Conservation (phyloP, 176 grass and related monocot species). For the Oryza nivara region DNA sequence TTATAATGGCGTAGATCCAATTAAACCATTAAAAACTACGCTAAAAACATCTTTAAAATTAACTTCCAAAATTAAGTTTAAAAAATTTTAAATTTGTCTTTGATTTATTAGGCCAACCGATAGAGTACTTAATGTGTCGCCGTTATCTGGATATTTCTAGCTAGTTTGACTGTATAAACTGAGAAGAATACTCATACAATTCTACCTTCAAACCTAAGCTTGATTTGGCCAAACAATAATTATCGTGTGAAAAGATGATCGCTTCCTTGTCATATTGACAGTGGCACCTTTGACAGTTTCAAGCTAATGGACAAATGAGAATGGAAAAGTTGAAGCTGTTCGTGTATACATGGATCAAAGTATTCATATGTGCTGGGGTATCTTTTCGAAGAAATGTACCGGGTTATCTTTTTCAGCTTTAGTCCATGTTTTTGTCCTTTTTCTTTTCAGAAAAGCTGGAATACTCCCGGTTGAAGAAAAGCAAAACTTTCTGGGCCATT, state of each 20-base stretch:
- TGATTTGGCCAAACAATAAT: neutral
- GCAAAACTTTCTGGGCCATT: neutral
- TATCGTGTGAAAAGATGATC: constrained; percentile 13
- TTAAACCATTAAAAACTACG: too few relatives aligned
- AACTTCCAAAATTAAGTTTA: too few relatives aligned
- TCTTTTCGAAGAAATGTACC: neutral
- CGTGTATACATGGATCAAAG: constrained; percentile 16
- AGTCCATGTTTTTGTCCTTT: neutral
- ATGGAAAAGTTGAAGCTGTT: neutral
- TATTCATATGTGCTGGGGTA: neutral
- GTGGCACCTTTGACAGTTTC: constrained; percentile 18
- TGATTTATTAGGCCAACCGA: too few relatives aligned
- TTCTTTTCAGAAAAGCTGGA: neutral
- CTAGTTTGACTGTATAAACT: neutral
- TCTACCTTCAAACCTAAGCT: neutral
- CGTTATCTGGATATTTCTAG: neutral
- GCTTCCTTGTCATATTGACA: constrained; percentile 11
- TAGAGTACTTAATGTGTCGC: too few relatives aligned
- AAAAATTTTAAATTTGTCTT: too few relatives aligned
- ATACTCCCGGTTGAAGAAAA: neutral
- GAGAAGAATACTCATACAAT: neutral
- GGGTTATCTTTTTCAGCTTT: constrained; percentile 1
- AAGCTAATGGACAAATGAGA: constrained; percentile 13
- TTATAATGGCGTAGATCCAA: too few relatives aligned
- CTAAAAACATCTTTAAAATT: too few relatives aligned